Percentiles rank a stretch among this genome's conserved stretches.
phyloP scores from a whole-genome alignment of 2,329 filamentous ascomycete genomes.

The Shiraia bambusicola region DNA sequence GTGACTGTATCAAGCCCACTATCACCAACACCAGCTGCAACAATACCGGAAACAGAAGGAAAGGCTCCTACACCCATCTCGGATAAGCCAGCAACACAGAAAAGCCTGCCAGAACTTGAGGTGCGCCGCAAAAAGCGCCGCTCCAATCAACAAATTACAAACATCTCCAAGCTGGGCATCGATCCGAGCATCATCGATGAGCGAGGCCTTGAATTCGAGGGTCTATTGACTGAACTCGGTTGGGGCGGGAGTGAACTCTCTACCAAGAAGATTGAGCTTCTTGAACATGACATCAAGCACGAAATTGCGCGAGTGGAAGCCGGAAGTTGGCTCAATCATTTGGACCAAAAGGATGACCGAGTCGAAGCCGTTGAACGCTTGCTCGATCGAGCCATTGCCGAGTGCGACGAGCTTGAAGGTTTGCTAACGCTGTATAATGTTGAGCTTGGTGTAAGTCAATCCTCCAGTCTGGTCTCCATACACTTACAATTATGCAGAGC shows the following conservation, averaged over 20 bases:
- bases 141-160: slow-evolving; percentile 74
- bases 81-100: slow-evolving; percentile 23
- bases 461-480: slow-evolving; percentile 8
- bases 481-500: slow-evolving; percentile 61
- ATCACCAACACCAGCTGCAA: slow-evolving; percentile 18
- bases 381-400: slow-evolving; percentile 85
- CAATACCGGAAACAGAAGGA: slow-evolving; percentile 25
- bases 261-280: slow-evolving; percentile 72
- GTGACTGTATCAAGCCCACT: slow-evolving; percentile 41
- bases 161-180: slow-evolving; percentile 74
- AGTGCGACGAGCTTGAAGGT: slow-evolving; percentile 95
- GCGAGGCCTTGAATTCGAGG: slow-evolving; percentile 76
- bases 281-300: slow-evolving; percentile 80
- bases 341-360: slow-evolving; percentile 84
- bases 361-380: slow-evolving; percentile 83
- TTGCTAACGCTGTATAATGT: slow-evolving; percentile 92
- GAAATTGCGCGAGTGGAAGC: slow-evolving; percentile 90
- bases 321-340: slow-evolving; percentile 83
- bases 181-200: slow-evolving; percentile 75
- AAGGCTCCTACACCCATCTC: slow-evolving; percentile 43
- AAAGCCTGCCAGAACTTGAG: slow-evolving; percentile 42
- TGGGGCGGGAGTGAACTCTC: slow-evolving; percentile 81
- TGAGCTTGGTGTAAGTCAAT: slow-evolving; percentile 74
- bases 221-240: slow-evolving; percentile 81
- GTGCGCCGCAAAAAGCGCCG: slow-evolving; percentile 62